Percentiles rank a stretch among this genome's conserved stretches.
Evolutionary conservation across 257 asterid species (phyloP).

Genomic region (Orobanche coerulescens): DNA sequence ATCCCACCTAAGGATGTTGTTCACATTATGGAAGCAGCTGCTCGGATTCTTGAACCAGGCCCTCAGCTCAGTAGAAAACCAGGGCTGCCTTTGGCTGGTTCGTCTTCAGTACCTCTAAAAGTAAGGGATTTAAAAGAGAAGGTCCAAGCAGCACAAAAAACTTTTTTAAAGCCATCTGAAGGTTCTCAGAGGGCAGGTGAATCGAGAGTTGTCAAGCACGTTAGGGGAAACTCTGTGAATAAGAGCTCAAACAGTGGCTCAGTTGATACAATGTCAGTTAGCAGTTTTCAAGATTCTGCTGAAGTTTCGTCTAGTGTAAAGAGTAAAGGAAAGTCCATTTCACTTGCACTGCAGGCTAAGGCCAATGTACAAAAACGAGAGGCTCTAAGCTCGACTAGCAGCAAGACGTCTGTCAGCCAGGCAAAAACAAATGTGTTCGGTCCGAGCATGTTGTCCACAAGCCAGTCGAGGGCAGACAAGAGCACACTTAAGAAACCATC

Average conservation of each 20-base stretch:
- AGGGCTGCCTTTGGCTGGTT: too few relatives aligned
- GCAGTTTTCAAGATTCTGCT: slow-evolving; percentile 40
- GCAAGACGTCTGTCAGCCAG: slow-evolving; percentile 25
- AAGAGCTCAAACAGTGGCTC: slow-evolving; percentile 39
- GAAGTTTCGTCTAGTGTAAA: slow-evolving; percentile 32
- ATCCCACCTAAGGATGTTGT: slow-evolving; percentile 61
- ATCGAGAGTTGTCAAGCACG: slow-evolving; percentile 30
- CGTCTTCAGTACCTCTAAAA: too few relatives aligned
- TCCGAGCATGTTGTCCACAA: slow-evolving; percentile 33
- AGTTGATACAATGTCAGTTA: too few relatives aligned
- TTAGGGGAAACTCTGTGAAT: slow-evolving; percentile 37
- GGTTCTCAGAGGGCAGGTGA: slow-evolving; percentile 39
- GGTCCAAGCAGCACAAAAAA: slow-evolving; percentile 50
- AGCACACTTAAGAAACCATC: slow-evolving; percentile 39
- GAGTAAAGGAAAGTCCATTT: slow-evolving; percentile 54
- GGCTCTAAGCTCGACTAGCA: slow-evolving; percentile 31
- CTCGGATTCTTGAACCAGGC: too few relatives aligned
- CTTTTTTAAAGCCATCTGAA: slow-evolving; percentile 32
- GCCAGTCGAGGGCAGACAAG: too few relatives aligned
- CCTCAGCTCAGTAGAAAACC: too few relatives aligned
- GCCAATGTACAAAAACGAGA: slow-evolving; percentile 80
- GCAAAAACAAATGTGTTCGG: slow-evolving; percentile 38
- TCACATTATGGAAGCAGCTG: too few relatives aligned
- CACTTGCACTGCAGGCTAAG: slow-evolving; percentile 86
- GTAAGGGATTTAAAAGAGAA: slow-evolving; percentile 62